A percentile compares a stretch with the other conserved stretches of the same genome.
Evolutionary conservation across 2,329 filamentous ascomycete genomes (phyloP).

Genomic region (Ploettnerulaceae sp.): DNA sequence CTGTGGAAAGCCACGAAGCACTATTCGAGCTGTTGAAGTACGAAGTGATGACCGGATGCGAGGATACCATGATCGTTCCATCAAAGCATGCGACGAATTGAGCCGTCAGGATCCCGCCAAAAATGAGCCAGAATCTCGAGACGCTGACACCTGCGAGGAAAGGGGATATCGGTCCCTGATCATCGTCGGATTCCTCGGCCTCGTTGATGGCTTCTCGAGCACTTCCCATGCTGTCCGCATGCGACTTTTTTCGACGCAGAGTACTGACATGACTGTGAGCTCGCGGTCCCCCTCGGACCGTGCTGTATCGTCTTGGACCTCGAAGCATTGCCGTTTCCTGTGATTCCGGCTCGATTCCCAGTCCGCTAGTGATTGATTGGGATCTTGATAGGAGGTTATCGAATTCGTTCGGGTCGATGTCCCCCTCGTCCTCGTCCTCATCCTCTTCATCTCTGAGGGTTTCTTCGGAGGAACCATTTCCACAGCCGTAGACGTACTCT

Average conservation of each 20-base stretch:
- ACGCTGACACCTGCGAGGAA: slow-evolving; percentile 41
- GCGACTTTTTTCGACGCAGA: slow-evolving; percentile 20
- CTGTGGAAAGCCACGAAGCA: slow-evolving; percentile 77
- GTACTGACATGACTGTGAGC: slow-evolving; percentile 20
- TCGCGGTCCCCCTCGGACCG: slow-evolving; percentile 12
- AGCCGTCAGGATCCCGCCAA: slow-evolving; percentile 51
- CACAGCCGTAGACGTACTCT: too few relatives aligned
- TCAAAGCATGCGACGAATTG: slow-evolving; percentile 65
- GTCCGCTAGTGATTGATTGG: slow-evolving; percentile 27
- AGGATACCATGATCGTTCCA: slow-evolving; percentile 75
- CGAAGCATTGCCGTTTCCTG: slow-evolving; percentile 32
- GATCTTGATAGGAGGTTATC: slow-evolving; percentile 29
- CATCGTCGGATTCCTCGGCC: slow-evolving; percentile 13
- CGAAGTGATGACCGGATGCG: slow-evolving; percentile 75
- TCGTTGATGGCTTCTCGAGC: slow-evolving; percentile 17
- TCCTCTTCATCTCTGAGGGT: slow-evolving; percentile 16
- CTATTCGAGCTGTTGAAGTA: slow-evolving; percentile 73
- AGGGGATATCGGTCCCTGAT: slow-evolving; percentile 24
- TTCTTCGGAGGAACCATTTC: slow-evolving; percentile 9
- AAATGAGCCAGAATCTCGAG: slow-evolving; percentile 57
- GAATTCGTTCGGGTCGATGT: slow-evolving; percentile 32
- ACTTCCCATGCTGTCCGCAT: slow-evolving; percentile 20
- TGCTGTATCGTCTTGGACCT: slow-evolving; percentile 26
- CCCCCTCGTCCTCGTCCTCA: slow-evolving; percentile 42
- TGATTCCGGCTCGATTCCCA: slow-evolving; percentile 30